Conservation (phyloP, 2,329 filamentous ascomycete species). For the Cordyceps tenuipes region DNA sequence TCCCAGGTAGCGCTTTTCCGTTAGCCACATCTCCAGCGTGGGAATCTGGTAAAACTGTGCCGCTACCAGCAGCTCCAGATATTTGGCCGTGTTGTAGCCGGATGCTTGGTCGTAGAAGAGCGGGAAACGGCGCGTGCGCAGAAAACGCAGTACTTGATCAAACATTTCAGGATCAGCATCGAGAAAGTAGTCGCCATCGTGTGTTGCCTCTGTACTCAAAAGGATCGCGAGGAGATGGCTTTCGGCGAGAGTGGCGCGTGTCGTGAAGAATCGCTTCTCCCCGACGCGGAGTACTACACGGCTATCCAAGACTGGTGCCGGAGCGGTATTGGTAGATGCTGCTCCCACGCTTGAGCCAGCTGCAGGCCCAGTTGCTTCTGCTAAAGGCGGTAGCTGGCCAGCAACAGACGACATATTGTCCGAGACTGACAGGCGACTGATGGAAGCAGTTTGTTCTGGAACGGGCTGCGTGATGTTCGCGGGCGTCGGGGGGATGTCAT, state of each 20-base stretch:
- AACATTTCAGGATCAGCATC: conserved; percentile 30
- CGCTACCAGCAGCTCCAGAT: conserved; percentile 25
- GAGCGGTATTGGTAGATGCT: background rate
- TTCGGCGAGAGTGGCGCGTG: conserved; percentile 13
- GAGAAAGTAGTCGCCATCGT: conserved; percentile 26
- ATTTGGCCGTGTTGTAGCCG: conserved; percentile 27
- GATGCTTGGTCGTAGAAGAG: conserved; percentile 23
- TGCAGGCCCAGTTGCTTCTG: background rate
- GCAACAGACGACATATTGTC: background rate
- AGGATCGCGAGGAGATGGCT: conserved; percentile 14
- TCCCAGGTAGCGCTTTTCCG: conserved; percentile 12
- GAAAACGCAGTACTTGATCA: conserved; percentile 26
- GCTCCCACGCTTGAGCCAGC: background rate
- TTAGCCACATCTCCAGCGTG: conserved; percentile 20
- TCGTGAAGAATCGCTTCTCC: conserved; percentile 16
- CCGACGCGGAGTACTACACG: conserved; percentile 10
- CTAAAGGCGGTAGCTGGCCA: background rate
- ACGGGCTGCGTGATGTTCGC: background rate
- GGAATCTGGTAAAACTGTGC: conserved; percentile 25
- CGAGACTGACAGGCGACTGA: background rate
- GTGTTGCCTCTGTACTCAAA: conserved; percentile 3
- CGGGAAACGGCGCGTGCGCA: conserved; percentile 25
- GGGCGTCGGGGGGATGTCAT: background rate
- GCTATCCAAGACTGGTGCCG: background rate
- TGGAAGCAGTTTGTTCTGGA: background rate